Base-by-base conservation (phyloP, 2,329 filamentous ascomycete species). In the Exophiala viscosa region DNA sequence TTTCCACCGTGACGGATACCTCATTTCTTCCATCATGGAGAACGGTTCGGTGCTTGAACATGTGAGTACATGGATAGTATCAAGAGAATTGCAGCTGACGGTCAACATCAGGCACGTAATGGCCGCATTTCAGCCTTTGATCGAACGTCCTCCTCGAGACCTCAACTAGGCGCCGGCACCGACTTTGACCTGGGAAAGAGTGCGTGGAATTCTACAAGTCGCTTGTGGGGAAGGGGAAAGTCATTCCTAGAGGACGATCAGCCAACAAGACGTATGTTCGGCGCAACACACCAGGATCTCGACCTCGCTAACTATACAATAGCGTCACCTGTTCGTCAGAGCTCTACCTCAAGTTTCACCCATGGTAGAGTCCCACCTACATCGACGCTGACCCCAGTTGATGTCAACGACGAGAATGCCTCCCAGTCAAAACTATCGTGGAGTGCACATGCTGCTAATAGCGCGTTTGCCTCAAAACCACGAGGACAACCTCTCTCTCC, bases 211-310 rank as follows among this genome's bases (percentile, higher is more conserved):
- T 17, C 54, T 28, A 39, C 51, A 66, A 62, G 66, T 66, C 74
- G 70, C 31, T 79, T 83, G 38, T 83, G 81, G 81, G 73, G 74
- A 10, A 77, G 72, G 56, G 52, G 48, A 33, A 68, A 69, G 67
- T 74, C 74, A 13, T 71, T 76, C 54, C 71, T 71, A 18, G 73
- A 73, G 63, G 79, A 76, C 57, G 64, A 70, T 42, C 67, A 70
- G 34, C 71, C 69, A 43, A 68, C 76, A 45, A 73, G 74, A 73
- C 79, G 80, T 84, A 66, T 15, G 58, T 36, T 31, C 14, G 28
- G 17, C 14, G 32, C 28, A 34, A 15, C 9, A 11, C 33, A 64
- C 58, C 8, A 34, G 14, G 23, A 32, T 45, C 31, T 13, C n/a
- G 11, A 31, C 23, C 31, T 31, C 28, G 31, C 49, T 57, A 40